phyloP scores from a whole-genome alignment of 2,329 filamentous ascomycete genomes.

The Colletotrichum sp. region DNA sequence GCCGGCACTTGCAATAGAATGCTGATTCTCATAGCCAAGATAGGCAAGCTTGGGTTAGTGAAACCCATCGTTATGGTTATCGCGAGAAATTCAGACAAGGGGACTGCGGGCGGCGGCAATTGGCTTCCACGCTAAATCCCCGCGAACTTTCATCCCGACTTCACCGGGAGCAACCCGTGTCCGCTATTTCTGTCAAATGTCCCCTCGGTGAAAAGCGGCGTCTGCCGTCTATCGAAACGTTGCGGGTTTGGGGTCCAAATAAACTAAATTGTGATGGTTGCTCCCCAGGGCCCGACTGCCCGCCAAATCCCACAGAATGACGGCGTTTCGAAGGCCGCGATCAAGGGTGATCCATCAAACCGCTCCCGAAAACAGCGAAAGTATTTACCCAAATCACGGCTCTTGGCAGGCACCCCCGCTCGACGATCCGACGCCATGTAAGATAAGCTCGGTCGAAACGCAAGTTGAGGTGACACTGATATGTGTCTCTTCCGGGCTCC shows the following conservation, averaged over 20 bases:
- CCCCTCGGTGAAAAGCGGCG: not conserved
- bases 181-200: not conserved
- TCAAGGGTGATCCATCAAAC: not conserved
- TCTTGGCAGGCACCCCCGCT: not conserved
- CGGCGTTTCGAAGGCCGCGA: not conserved
- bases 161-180: not conserved
- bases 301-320: not conserved
- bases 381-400: not conserved
- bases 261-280: not conserved
- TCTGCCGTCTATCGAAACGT: slow-evolving; percentile 2
- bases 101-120: not conserved
- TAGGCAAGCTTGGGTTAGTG: not conserved
- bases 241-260: not conserved
- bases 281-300: not conserved
- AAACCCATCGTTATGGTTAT: not conserved
- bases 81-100: not conserved
- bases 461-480: slow-evolving; percentile 11
- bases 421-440: not conserved
- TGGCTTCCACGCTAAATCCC: not conserved
- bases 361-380: not conserved
- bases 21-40: not conserved
- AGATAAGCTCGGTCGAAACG: slow-evolving; percentile 1
- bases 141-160: not conserved
- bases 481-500: not conserved
- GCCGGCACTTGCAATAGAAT: not conserved